Conservation (phyloP, 805 yeast genomes). For the Yamadazyma sp. region DNA sequence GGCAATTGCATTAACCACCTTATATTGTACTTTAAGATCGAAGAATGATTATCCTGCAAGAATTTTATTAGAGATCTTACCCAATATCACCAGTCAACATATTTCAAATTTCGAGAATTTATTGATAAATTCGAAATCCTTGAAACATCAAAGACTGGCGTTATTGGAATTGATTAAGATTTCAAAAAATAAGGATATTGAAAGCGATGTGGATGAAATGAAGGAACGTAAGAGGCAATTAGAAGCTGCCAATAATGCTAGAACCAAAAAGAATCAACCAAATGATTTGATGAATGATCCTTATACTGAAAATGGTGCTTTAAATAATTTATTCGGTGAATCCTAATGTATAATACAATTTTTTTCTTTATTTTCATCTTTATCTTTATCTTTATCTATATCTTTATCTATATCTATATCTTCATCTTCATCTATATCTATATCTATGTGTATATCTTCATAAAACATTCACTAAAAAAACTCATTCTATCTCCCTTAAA, state of each 20-base stretch:
- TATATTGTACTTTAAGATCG: conserved; percentile 70
- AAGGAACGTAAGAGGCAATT: conserved; percentile 52
- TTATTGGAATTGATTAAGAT: conserved; percentile 72
- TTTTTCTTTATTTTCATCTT: no score
- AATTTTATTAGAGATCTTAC: conserved; percentile 51
- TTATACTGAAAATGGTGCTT: conserved; percentile 64
- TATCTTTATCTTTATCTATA: no score
- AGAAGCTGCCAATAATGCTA: conserved; percentile 43
- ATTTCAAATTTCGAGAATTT: conserved; percentile 62
- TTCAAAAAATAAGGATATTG: conserved; percentile 42
- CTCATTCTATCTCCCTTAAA: no score
- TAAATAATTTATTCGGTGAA: conserved; percentile 56
- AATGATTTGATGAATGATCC: conserved; percentile 68
- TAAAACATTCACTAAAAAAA: no score
- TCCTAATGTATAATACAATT: conserved; percentile 21
- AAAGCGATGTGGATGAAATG: conserved; percentile 40
- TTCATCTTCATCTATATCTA: no score
- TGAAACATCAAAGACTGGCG: conserved; percentile 78
- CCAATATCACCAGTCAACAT: conserved; percentile 53
- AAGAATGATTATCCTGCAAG: conserved; percentile 69
- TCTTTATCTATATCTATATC: no score
- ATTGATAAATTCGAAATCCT: conserved; percentile 60
- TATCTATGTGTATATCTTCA: no score
- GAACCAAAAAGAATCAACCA: conserved; percentile 43
- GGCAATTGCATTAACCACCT: conserved; percentile 78